Conservation (phyloP, 2,329 filamentous ascomycete species). For the Plenodomus lindquistii region DNA sequence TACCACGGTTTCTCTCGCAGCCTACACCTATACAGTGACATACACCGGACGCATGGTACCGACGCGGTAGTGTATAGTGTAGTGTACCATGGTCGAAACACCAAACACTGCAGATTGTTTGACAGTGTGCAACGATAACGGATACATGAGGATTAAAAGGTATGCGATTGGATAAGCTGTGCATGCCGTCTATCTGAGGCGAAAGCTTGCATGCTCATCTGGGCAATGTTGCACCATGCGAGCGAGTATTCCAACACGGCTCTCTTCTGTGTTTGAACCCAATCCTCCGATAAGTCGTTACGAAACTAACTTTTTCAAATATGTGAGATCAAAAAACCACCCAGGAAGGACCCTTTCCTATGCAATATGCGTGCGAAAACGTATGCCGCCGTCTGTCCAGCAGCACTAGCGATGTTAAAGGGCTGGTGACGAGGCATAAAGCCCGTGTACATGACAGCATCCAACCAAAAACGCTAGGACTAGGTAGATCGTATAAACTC, state of each 20-base stretch:
- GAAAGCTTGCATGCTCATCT: not conserved
- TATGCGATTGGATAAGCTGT: not conserved
- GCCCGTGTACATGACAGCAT: slow-evolving; percentile 1
- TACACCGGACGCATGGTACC: not conserved
- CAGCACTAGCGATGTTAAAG: slow-evolving; percentile 19
- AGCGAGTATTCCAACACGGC: not conserved
- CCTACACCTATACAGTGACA: too few relatives aligned
- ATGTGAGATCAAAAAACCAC: slow-evolving; percentile 8
- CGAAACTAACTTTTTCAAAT: not conserved
- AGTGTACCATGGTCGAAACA: too few relatives aligned
- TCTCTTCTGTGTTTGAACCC: too few relatives aligned
- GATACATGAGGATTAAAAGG: not conserved
- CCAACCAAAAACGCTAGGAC: not conserved
- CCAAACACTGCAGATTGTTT: not conserved
- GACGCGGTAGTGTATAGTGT: not conserved
- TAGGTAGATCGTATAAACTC: not conserved
- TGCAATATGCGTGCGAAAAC: slow-evolving; percentile 14
- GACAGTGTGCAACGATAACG: not conserved
- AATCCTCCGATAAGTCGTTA: too few relatives aligned
- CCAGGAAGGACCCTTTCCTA: slow-evolving; percentile 15
- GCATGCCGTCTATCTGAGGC: not conserved
- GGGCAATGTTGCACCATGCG: not conserved
- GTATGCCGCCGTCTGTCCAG: slow-evolving; percentile 21
- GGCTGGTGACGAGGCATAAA: slow-evolving; percentile 8
- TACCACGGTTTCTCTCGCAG: not conserved